Percentiles rank a stretch among this genome's conserved stretches.
Evolutionary conservation across 805 yeast species (phyloP).

Genomic region (Kluyveromyces aestuarii): DNA sequence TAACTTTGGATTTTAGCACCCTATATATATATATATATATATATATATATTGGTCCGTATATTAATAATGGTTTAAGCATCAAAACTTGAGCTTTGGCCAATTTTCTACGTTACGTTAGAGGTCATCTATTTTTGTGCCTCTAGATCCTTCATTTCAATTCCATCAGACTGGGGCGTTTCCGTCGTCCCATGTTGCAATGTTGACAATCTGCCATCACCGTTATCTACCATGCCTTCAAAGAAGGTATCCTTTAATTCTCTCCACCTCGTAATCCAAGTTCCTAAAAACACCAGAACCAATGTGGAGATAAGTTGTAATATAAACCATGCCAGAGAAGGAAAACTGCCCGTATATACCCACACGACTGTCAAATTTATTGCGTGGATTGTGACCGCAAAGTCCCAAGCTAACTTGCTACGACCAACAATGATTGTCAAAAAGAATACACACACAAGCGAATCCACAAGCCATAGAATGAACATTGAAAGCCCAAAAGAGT

Average conservation of each 20-base stretch:
- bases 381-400: conserved; percentile 88
- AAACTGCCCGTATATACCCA: conserved; percentile 56
- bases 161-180: not conserved
- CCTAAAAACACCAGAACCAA: conserved; percentile 68
- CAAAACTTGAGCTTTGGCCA: not conserved
- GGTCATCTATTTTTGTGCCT: conserved; percentile 13
- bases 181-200: not conserved
- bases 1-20: too few relatives aligned
- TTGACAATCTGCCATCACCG: conserved; percentile 15
- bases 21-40: too few relatives aligned
- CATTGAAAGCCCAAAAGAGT: conserved; percentile 71
- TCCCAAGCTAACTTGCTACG: conserved; percentile 93
- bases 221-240: conserved; percentile 74
- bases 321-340: conserved; percentile 84
- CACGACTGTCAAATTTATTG: conserved; percentile 62
- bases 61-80: not conserved
- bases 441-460: conserved; percentile 72
- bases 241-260: conserved; percentile 79
- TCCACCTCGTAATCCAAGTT: conserved; percentile 87
- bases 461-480: conserved; percentile 74
- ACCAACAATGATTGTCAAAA: conserved; percentile 81
- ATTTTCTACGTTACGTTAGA: not conserved
- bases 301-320: conserved; percentile 60
- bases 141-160: conserved; percentile 18
- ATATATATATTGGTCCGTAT: not conserved